Conservation (phyloP, 2,329 filamentous ascomycete species). For the Trichoderma gracile region DNA sequence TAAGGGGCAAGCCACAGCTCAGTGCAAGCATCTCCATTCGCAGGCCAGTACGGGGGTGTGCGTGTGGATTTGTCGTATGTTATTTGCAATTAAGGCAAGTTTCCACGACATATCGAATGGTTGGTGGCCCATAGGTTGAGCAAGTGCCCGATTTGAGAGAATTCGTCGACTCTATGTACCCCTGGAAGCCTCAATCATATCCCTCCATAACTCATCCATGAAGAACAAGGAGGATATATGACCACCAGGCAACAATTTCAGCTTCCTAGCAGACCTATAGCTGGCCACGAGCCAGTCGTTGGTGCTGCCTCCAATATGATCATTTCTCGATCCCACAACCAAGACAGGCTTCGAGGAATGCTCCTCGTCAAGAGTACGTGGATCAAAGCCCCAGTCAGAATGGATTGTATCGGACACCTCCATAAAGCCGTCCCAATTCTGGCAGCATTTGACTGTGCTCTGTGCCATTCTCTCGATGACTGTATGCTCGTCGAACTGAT, state of each 20-base stretch:
- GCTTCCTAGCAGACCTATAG: slow-evolving; percentile 25
- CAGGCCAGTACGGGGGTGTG: no score
- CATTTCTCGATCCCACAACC: slow-evolving; percentile 27
- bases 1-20: no score
- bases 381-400: slow-evolving; percentile 32
- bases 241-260: slow-evolving; percentile 29
- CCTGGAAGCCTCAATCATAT: slow-evolving; percentile 17
- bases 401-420: slow-evolving; percentile 31
- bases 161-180: not conserved
- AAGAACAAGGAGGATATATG: slow-evolving; percentile 31
- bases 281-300: slow-evolving; percentile 30
- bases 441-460: slow-evolving; percentile 22
- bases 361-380: slow-evolving; percentile 26
- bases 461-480: slow-evolving; percentile 25
- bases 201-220: slow-evolving; percentile 30
- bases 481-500: slow-evolving; percentile 20
- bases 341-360: slow-evolving; percentile 29
- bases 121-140: no score
- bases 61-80: no score
- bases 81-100: no score
- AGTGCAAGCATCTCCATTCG: no score
- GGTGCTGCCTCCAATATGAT: slow-evolving; percentile 29
- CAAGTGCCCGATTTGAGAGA: no score
- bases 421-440: slow-evolving; percentile 33
- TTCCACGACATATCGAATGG: no score